Base-by-base conservation (phyloP, 257 asterid genomes). In the Oldenlandia corymbosa region DNA sequence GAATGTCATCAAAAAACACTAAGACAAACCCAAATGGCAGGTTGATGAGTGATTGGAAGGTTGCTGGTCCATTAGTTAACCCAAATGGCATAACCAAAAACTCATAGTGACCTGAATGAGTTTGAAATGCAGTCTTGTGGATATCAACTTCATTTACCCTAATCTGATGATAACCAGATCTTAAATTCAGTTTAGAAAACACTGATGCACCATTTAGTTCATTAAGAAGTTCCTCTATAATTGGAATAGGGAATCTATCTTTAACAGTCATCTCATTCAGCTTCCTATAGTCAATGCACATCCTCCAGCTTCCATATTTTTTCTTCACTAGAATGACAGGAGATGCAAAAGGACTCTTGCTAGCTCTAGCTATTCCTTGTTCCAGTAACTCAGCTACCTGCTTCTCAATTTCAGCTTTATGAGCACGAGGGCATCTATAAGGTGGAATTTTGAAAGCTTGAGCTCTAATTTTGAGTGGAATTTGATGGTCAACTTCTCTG, bases 221-320 rank as follows among this genome's bases (percentile, higher is more conserved):
- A 46, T 62, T 42, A 7, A 62, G 42, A 3, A 62, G 39, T 9
- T 62, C 43, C 27, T 62, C 55, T 43, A 62, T 62, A 4, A 28
- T 30, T 5, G 58, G 59, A 9, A 49, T 63, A n/a, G n/a, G 36
- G 10, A 46, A 63, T 4, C n/a, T 62, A 28, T 62, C 67, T 27
- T 62, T 62, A 3, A 62, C 4, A 2, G 27, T 62, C 14, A 17
- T 3, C 2, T 16, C 31, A 20, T 62, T 46, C 3, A 62, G 11
- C 24, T 26, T 28, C 10, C 43, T 9, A 2, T 42, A 62, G 13
- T 62, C 45, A 5, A 43, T 28, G 28, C 55, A 62, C 0, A 62
- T 0, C 0, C 67, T 1, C 67, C 56, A 62, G 0, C 39, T 4
- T 1, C 23, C 5, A 27, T 62, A 26, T 23, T 45, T 43, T 3